Evolutionary conservation across 306 rosid species (phyloP), one percentile per base, ranked within the genome.

Genomic region (Dryas octopetala): DNA sequence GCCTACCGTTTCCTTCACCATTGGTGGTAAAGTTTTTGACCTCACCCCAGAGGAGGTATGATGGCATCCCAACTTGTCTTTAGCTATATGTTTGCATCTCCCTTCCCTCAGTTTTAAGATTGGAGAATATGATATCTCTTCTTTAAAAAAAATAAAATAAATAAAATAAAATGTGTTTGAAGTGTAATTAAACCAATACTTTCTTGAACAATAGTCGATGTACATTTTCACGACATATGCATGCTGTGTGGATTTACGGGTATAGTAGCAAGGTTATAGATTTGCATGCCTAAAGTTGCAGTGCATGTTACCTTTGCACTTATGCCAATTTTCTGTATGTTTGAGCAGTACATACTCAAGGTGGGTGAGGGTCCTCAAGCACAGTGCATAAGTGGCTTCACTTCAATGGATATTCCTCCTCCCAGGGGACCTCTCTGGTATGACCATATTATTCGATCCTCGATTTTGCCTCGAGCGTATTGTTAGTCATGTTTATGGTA

Each of bases 371-470:
- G 97, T 65, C 0, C 88, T 85, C 53, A 63, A 66, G 88, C 90
- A 45, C 96, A 92, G 84, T 95, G 99, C 90, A 88, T 92, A 16
- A 95, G 98, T 76, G 98, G 99, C 66, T 95, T 95, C 79, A 85
- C 60, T 12, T 82, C 89, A 68, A 3, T 92, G 80, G 99, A 95
- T 77, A 47, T 92, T 75, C 90, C 99, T 83, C 99, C 98, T 77
- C 98, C 99, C 55, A 87, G 88, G 43, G 99, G 99, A 70, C 96
- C 99, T 71, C 88, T 95, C 79, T 95, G 99, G 99, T 92, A 92
- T 61, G 46, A 43, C 47, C 62, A 47, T 66, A 44, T 65, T 62
- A 53, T 71, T 79, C 63, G 58, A 41, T 10, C 41, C 26, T 67
- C 11, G 4, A 7, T 62, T 41, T 43, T 10, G 11, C 5, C 10